Percentiles rank a stretch among this genome's conserved stretches.
These are phyloP conservation scores for Diutina pseudorugosa DNA, from an alignment of 1,139 yeast genomes.

Conservation along the genomic window DNA sequence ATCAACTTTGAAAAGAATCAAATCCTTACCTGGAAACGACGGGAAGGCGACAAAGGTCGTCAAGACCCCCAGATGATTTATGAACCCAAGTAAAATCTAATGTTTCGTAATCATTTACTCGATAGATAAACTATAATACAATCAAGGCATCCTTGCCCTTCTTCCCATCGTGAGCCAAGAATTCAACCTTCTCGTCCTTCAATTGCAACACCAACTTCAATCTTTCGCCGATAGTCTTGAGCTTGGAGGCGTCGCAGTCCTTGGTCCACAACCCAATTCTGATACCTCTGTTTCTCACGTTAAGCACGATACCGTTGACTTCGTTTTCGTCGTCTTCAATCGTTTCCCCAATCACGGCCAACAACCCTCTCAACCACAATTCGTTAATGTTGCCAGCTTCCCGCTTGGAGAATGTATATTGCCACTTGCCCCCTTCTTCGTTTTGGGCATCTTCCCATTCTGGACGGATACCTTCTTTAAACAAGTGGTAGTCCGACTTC, in stretches of 20 bases:
- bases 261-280: slow-evolving; percentile 93
- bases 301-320: slow-evolving; percentile 91
- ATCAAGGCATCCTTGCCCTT: slow-evolving; percentile 4
- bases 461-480: slow-evolving; percentile 90
- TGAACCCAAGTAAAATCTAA: background rate
- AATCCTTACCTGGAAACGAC: background rate
- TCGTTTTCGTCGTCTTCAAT: slow-evolving; percentile 82
- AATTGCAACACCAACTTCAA: slow-evolving; percentile 73
- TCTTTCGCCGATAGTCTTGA: slow-evolving; percentile 65
- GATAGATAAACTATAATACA: slow-evolving; percentile 2
- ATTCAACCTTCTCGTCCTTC: slow-evolving; percentile 59
- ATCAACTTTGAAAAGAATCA: background rate
- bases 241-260: slow-evolving; percentile 55
- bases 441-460: slow-evolving; percentile 96
- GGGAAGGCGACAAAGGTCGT: background rate
- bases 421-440: slow-evolving; percentile 92
- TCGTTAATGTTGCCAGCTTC: slow-evolving; percentile 65
- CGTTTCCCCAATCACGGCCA: slow-evolving; percentile 93
- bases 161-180: slow-evolving; percentile 43
- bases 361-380: slow-evolving; percentile 83
- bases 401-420: slow-evolving; percentile 53
- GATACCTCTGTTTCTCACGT: slow-evolving; percentile 72
- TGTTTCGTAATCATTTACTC: background rate
- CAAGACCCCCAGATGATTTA: background rate
- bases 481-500: slow-evolving; percentile 90